Evolutionary conservation across 1,139 yeast species (phyloP).

Genomic region (Yamadazyma jaroonii): DNA sequence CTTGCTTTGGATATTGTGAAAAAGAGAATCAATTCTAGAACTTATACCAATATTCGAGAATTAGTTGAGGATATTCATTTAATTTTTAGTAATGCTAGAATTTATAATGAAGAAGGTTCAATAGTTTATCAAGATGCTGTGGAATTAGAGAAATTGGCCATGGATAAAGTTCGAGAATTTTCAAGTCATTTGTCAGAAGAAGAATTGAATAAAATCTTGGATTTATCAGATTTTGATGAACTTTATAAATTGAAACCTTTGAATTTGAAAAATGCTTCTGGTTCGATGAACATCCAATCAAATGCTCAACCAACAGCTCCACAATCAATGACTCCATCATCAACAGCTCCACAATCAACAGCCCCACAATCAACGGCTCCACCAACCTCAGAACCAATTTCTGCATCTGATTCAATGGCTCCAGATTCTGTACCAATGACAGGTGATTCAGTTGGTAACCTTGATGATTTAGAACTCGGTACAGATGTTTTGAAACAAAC

Average conservation of each 20-base stretch:
- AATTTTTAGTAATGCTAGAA: constrained; percentile 79
- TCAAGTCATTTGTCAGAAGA: constrained; percentile 19
- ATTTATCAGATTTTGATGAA: constrained; percentile 51
- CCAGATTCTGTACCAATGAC: neutral
- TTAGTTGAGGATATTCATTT: constrained; percentile 69
- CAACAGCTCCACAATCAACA: too few relatives aligned
- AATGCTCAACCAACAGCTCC: too few relatives aligned
- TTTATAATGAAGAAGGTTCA: constrained; percentile 90
- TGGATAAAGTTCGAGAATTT: constrained; percentile 30
- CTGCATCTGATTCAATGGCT: neutral
- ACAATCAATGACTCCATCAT: neutral
- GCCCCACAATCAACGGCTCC: too few relatives aligned
- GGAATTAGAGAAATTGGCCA: constrained; percentile 53
- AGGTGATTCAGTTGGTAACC: too few relatives aligned
- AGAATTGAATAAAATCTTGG: constrained; percentile 32
- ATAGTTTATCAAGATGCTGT: constrained; percentile 77
- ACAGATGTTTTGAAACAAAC: constrained; percentile 1
- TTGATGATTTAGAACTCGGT: neutral
- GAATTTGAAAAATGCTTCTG: constrained; percentile 5
- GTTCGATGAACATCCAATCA: neutral
- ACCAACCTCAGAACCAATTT: neutral
- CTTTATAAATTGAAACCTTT: constrained; percentile 42
- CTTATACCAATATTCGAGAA: constrained; percentile 57
- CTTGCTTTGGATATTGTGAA: constrained; percentile 70
- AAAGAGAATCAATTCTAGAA: constrained; percentile 53